Conservation (phyloP, 2,329 filamentous ascomycete species). For the Hypoxylon sp. region DNA sequence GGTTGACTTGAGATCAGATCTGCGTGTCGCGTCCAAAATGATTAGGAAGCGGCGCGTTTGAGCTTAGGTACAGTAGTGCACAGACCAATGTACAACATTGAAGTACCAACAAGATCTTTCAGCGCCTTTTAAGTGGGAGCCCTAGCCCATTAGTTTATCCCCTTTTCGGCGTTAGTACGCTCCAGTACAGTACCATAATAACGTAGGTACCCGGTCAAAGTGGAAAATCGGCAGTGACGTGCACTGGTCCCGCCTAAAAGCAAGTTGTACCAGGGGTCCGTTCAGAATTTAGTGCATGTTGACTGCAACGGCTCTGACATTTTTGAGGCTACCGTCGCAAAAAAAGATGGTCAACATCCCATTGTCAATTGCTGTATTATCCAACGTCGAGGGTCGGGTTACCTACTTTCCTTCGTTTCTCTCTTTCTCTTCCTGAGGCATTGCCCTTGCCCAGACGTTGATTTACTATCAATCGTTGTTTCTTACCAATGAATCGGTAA, state of each 20-base stretch:
- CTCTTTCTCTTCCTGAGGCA: slow-evolving; percentile 10
- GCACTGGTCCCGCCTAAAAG: slow-evolving; percentile 43
- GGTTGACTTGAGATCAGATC: slow-evolving; percentile 23
- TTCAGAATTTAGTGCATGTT: slow-evolving; percentile 35
- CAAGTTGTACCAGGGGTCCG: slow-evolving; percentile 33
- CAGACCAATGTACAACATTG: slow-evolving; percentile 10
- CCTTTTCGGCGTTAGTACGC: slow-evolving; percentile 18
- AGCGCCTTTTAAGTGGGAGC: slow-evolving; percentile 20
- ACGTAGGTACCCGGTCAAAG: slow-evolving; percentile 27
- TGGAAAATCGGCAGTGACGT: slow-evolving; percentile 48
- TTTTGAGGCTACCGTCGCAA: slow-evolving; percentile 47
- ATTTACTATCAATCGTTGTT: slow-evolving; percentile 10
- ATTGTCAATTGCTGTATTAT: slow-evolving; percentile 22
- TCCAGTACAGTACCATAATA: slow-evolving; percentile 21
- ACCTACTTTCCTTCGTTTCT: slow-evolving; percentile 16
- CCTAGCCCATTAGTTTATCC: slow-evolving; percentile 5
- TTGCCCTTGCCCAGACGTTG: slow-evolving; percentile 8
- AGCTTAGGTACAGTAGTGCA: slow-evolving; percentile 12
- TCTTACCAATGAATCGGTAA: slow-evolving; percentile 50
- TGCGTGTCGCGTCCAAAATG: slow-evolving; percentile 32
- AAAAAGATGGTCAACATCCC: slow-evolving; percentile 36
- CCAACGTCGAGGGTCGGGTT: slow-evolving; percentile 19
- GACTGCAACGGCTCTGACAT: slow-evolving; percentile 27
- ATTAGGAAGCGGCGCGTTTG: slow-evolving; percentile 23
- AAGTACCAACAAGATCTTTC: slow-evolving; percentile 22